These are phyloP conservation scores for Alternaria novae-zelandiae DNA, from an alignment of 2,329 filamentous ascomycete species.

Conservation along the genomic window DNA sequence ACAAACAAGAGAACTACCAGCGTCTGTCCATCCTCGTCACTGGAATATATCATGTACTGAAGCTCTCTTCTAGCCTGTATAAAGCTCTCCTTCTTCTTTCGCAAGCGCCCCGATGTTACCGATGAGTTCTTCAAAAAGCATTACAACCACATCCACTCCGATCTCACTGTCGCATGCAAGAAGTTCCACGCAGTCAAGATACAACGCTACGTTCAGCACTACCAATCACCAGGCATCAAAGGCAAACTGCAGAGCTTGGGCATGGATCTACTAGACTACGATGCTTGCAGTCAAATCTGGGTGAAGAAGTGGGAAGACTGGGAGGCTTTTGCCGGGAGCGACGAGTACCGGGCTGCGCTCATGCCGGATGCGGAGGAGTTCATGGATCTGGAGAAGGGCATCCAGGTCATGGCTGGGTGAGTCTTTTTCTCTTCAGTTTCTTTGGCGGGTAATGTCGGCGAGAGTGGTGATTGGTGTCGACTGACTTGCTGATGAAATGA, in stretches of 20 bases:
- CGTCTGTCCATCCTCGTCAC: neutral
- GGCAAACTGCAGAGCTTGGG: neutral
- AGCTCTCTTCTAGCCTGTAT: neutral
- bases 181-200: neutral
- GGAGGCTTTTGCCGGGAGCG: slow-evolving; percentile 26
- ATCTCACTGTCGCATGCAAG: neutral
- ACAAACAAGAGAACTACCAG: neutral
- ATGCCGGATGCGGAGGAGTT: slow-evolving; percentile 35
- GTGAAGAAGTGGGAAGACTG: slow-evolving; percentile 33
- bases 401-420: slow-evolving; percentile 38
- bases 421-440: neutral
- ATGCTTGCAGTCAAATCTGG: slow-evolving; percentile 33
- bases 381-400: slow-evolving; percentile 31
- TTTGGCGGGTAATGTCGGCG: neutral
- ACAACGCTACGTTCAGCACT: neutral
- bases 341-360: slow-evolving; percentile 28
- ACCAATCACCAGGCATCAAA: neutral
- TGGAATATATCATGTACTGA: neutral
- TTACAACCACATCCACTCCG: neutral
- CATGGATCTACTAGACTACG: slow-evolving; percentile 20
- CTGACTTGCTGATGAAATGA: neutral
- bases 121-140: neutral
- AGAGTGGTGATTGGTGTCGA: neutral
- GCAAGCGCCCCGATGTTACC: neutral
- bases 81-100: neutral